Evolutionary conservation across 805 yeast species (phyloP).

Genomic region (Wickerhamomyces rabaulensis): DNA sequence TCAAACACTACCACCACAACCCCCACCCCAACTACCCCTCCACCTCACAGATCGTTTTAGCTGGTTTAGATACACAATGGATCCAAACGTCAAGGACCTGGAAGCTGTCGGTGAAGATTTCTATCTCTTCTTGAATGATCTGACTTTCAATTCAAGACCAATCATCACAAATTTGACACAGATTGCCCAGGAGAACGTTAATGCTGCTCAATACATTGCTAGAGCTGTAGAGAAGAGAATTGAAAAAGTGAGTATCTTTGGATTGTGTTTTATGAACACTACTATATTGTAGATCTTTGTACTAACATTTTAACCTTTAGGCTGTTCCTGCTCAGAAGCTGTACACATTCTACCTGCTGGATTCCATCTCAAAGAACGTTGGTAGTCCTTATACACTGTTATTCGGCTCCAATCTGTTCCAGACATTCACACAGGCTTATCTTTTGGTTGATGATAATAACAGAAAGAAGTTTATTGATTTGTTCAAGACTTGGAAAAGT

Average conservation of each 20-base stretch:
- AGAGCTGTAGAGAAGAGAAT: conserved; percentile 73
- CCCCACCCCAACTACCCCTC: too few relatives aligned
- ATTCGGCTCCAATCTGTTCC: conserved; percentile 65
- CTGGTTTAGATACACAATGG: not conserved
- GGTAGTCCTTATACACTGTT: conserved; percentile 86
- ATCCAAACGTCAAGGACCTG: conserved; percentile 9
- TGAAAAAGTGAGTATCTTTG: conserved; percentile 37
- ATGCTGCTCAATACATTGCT: conserved; percentile 71
- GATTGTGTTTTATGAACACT: not conserved
- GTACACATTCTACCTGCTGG: conserved; percentile 77
- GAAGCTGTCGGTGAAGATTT: conserved; percentile 49
- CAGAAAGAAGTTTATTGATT: conserved; percentile 64
- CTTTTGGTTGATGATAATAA: conserved; percentile 73
- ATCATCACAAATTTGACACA: conserved; percentile 80
- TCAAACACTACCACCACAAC: too few relatives aligned
- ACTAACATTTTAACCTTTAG: conserved; percentile 4
- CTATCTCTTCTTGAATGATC: conserved; percentile 60
- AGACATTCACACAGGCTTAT: conserved; percentile 70
- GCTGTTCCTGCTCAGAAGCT: conserved; percentile 82
- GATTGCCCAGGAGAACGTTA: conserved; percentile 80
- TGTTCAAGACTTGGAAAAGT: conserved; percentile 85
- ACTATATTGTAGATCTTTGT: not conserved
- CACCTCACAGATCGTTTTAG: not conserved
- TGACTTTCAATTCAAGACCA: conserved; percentile 87
- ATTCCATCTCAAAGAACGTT: conserved; percentile 85